A percentile compares a stretch with the other conserved stretches of the same genome.
These are phyloP conservation scores for Penicillium sp. DNA, from an alignment of 2,329 filamentous ascomycete species.

Conservation along the genomic window DNA sequence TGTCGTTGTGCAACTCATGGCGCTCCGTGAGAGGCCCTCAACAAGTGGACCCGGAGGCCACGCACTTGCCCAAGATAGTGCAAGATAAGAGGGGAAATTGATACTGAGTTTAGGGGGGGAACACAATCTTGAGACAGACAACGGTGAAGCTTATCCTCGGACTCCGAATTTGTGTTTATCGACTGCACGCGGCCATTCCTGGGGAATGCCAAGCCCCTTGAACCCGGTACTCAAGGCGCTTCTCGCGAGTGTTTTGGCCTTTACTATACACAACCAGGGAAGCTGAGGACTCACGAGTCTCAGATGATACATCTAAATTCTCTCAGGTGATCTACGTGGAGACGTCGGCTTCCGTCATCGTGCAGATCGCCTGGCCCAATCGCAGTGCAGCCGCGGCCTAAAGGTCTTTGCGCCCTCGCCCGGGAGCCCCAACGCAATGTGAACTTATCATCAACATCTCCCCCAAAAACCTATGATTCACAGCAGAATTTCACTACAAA, in stretches of 20 bases:
- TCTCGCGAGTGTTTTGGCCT: not conserved
- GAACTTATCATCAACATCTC: too few relatives aligned
- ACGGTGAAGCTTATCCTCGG: not conserved
- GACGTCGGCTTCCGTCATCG: conserved; percentile 15
- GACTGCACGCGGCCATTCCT: conserved; percentile 14
- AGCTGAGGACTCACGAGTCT: not conserved
- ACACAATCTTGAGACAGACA: too few relatives aligned
- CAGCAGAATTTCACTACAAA: too few relatives aligned
- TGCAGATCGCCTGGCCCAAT: conserved; percentile 10
- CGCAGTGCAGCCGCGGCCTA: not conserved
- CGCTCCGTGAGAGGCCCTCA: too few relatives aligned
- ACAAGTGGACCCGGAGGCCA: conserved; percentile 3
- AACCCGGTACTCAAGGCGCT: conserved; percentile 1
- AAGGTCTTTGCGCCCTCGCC: too few relatives aligned
- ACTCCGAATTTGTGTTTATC: not conserved
- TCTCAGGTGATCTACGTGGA: conserved; percentile 17
- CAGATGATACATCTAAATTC: not conserved
- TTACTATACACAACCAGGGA: not conserved
- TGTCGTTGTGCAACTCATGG: not conserved
- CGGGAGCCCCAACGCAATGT: too few relatives aligned
- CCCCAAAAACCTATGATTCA: too few relatives aligned
- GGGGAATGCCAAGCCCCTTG: conserved; percentile 8
- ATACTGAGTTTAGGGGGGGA: too few relatives aligned
- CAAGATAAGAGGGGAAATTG: conserved; percentile 6
- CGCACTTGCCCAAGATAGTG: conserved; percentile 9